Percentiles rank a stretch among this genome's conserved stretches.
These are phyloP conservation scores for Aspergillus hiratsukae DNA, from an alignment of 2,329 filamentous ascomycete species.

Conservation along the genomic window DNA sequence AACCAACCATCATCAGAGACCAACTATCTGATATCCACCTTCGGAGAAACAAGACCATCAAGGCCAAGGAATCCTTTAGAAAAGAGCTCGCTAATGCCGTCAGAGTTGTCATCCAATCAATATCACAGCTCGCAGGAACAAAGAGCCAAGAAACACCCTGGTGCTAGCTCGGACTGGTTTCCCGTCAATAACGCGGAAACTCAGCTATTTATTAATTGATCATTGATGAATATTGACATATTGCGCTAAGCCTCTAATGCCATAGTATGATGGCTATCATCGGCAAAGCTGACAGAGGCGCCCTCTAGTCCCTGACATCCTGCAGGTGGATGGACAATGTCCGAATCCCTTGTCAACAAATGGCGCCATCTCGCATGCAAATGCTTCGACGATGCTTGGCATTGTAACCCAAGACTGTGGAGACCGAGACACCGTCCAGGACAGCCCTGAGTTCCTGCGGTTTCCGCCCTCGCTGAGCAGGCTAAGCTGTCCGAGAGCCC, in stretches of 20 bases:
- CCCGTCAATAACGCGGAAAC: neutral
- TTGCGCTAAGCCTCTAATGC: neutral
- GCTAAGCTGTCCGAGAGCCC: neutral
- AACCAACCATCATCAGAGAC: neutral
- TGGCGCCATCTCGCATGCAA: neutral
- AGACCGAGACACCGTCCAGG: neutral
- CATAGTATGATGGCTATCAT: neutral
- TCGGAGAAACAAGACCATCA: neutral
- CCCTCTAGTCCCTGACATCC: neutral
- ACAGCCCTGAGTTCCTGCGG: neutral
- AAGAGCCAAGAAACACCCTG: neutral
- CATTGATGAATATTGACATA: neutral
- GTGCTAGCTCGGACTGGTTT: neutral
- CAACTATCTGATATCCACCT: neutral
- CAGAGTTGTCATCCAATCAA: neutral
- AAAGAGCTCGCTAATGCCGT: neutral
- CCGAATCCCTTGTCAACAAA: neutral
- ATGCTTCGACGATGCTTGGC: slow-evolving; percentile 12
- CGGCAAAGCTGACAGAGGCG: neutral
- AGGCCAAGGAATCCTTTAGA: neutral
- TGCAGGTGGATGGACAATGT: neutral
- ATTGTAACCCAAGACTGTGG: slow-evolving; percentile 16
- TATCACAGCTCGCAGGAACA: neutral
- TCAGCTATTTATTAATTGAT: neutral
- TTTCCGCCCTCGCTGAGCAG: neutral